Percentiles rank a stretch among this genome's conserved stretches.
Conservation (phyloP, 352 stramenopile species). For the Pilasporangium apinafurcum region DNA sequence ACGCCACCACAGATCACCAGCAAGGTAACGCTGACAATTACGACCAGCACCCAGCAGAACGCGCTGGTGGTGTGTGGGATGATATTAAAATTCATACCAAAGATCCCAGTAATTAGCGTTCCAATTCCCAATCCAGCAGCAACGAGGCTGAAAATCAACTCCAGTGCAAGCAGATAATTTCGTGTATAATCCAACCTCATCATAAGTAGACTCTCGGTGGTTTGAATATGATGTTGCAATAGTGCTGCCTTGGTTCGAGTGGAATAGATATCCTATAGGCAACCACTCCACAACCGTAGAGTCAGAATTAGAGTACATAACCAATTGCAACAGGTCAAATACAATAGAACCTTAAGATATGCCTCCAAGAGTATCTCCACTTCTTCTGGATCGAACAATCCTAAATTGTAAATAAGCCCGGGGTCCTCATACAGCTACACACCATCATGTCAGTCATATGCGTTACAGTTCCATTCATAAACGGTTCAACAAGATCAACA, state of each 20-base stretch:
- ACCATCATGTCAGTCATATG: too few relatives aligned
- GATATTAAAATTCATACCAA: constrained; percentile 43
- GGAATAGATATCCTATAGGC: constrained; percentile 56
- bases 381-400: constrained; percentile 4
- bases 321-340: too few relatives aligned
- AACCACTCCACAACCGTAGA: too few relatives aligned
- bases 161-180: constrained; percentile 40
- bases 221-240: constrained; percentile 63
- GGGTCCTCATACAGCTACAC: constrained; percentile 12
- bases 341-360: constrained; percentile 6
- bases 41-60: constrained; percentile 25
- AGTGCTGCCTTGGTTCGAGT: constrained; percentile 60
- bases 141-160: constrained; percentile 35
- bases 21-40: constrained; percentile 12
- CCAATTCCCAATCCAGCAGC: constrained; percentile 22
- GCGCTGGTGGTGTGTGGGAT: constrained; percentile 12
- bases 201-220: constrained; percentile 58
- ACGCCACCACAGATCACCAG: constrained; percentile 1
- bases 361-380: constrained; percentile 5
- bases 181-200: constrained; percentile 46
- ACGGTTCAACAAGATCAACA: not conserved
- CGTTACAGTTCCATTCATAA: too few relatives aligned
- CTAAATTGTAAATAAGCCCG: not conserved
- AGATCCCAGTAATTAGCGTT: constrained; percentile 30
- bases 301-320: too few relatives aligned